These are phyloP conservation scores for Coemansia sp. DNA, from an alignment of 192 early-diverging fungal genomes.

Conservation along the genomic window DNA sequence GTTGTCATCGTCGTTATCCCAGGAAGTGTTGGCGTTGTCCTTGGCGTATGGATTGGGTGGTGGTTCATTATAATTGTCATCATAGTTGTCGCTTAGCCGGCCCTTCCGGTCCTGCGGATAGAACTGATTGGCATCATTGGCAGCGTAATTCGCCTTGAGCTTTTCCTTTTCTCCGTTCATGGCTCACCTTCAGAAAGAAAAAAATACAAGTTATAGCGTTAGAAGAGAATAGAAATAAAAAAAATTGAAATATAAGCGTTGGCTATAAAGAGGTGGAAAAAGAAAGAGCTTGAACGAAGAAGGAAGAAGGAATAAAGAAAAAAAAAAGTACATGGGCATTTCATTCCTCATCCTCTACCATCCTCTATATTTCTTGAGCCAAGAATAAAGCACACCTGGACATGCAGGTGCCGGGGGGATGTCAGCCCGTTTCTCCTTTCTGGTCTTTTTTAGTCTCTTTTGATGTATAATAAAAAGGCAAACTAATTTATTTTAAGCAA, in stretches of 20 bases:
- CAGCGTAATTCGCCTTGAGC: constrained; percentile 9
- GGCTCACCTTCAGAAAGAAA: neutral
- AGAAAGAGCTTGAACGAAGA: neutral
- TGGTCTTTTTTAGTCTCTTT: neutral
- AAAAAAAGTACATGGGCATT: neutral
- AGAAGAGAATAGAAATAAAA: neutral
- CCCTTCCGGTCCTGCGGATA: constrained; percentile 2
- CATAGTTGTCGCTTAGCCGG: constrained; percentile 12
- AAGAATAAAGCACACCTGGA: neutral
- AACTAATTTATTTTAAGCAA: neutral
- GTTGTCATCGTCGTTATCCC: constrained; percentile 8
- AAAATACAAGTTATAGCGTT: constrained; percentile 2
- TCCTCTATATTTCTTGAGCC: neutral
- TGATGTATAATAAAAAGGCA: constrained; percentile 1
- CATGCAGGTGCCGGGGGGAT: neutral
- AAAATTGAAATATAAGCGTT: constrained; percentile 1
- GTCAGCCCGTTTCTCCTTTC: neutral
- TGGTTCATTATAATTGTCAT: constrained; percentile 7
- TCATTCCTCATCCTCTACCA: too few species aligned
- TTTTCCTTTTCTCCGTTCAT: neutral
- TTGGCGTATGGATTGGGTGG: neutral
- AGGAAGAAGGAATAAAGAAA: too few species aligned
- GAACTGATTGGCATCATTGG: constrained; percentile 1
- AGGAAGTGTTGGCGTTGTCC: neutral
- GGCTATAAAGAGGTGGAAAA: neutral